Percentiles rank a stretch among this genome's conserved stretches.
phyloP scores from a whole-genome alignment of 2,329 filamentous ascomycete genomes.

The Pezicula radicicola region DNA sequence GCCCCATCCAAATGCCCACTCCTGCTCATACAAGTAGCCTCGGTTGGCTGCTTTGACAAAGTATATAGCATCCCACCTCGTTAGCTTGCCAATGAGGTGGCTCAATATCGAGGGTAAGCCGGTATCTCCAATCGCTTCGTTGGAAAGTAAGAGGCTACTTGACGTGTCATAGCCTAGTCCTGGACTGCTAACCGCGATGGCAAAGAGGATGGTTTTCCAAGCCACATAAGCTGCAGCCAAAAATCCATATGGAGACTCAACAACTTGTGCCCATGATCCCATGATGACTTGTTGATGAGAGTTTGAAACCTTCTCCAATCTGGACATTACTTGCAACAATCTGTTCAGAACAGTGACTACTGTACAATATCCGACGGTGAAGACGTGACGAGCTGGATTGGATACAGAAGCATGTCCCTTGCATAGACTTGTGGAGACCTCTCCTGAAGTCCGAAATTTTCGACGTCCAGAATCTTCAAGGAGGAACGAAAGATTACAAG shows the following conservation, averaged over 20 bases:
- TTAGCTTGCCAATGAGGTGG: slow-evolving; percentile 44
- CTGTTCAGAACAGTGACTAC: too few relatives aligned
- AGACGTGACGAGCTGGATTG: too few relatives aligned
- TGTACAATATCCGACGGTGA: too few relatives aligned
- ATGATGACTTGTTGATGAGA: slow-evolving; percentile 5
- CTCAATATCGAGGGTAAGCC: slow-evolving; percentile 22
- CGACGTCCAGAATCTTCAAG: too few relatives aligned
- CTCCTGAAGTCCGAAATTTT: too few relatives aligned
- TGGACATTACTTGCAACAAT: too few relatives aligned
- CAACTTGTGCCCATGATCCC: slow-evolving; percentile 8
- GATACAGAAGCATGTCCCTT: too few relatives aligned
- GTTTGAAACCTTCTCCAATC: too few relatives aligned
- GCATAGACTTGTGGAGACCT: too few relatives aligned
- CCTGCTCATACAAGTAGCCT: slow-evolving; percentile 74
- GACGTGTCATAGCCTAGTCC: slow-evolving; percentile 75
- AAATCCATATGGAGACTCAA: slow-evolving; percentile 17
- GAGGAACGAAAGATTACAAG: too few relatives aligned
- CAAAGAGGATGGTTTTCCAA: slow-evolving; percentile 69
- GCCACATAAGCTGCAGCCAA: slow-evolving; percentile 43
- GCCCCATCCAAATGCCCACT: slow-evolving; percentile 75
- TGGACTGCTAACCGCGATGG: slow-evolving; percentile 56
- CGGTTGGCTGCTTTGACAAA: slow-evolving; percentile 60
- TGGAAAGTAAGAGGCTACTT: slow-evolving; percentile 47
- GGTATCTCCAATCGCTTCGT: background rate
- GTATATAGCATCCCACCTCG: slow-evolving; percentile 81